phyloP scores from a whole-genome alignment of 2,329 filamentous ascomycete species.

The Aureobasidium sp. region DNA sequence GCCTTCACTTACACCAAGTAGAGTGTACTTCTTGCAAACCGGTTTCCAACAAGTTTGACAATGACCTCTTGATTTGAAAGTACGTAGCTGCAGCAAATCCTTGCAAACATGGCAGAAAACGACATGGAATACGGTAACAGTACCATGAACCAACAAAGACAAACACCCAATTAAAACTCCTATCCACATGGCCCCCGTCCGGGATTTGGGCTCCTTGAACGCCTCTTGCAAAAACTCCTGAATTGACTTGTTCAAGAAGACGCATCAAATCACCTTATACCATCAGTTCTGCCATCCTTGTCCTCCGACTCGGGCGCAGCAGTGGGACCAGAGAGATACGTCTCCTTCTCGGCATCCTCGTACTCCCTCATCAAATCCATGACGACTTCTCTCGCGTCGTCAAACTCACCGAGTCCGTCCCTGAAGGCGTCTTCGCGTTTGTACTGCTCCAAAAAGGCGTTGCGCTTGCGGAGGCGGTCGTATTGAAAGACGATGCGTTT shows the following conservation, averaged over 20 bases:
- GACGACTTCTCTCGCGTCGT: conserved; percentile 87
- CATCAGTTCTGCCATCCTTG: conserved; percentile 21
- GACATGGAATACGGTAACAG: no score
- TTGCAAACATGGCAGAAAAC: no score
- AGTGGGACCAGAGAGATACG: conserved; percentile 71
- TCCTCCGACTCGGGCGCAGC: conserved; percentile 21
- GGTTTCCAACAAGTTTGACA: no score
- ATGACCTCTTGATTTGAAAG: no score
- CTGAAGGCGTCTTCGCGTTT: conserved; percentile 92
- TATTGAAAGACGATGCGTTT: conserved; percentile 90
- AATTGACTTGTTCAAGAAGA: no score
- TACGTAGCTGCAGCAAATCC: no score
- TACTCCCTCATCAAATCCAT: conserved; percentile 89
- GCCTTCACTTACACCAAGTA: no score
- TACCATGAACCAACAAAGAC: no score
- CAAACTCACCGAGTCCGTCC: conserved; percentile 87
- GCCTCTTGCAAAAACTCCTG: not conserved
- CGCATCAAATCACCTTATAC: not conserved
- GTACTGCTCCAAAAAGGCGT: conserved; percentile 92
- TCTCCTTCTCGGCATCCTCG: conserved; percentile 82
- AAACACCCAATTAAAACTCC: not conserved
- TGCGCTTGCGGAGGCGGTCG: conserved; percentile 87
- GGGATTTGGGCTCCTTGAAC: not conserved
- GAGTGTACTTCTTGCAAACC: no score
- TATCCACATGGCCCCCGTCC: not conserved